Conservation (phyloP, 1,284 basidiomycete species). For the Afroboletus lepidellus region DNA sequence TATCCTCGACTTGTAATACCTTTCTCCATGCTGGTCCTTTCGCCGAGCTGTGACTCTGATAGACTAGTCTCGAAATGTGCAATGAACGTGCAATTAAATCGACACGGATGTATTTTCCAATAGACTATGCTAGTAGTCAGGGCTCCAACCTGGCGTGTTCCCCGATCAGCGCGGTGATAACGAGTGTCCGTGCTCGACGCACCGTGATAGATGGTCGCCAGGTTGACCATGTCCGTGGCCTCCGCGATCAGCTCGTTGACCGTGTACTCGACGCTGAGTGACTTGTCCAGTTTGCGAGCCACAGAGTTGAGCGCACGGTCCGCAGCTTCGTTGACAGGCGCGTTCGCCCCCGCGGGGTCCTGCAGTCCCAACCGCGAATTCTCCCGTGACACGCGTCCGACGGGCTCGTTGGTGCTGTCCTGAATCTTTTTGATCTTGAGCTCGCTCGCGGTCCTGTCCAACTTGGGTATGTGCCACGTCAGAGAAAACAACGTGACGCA, state of each 20-base stretch:
- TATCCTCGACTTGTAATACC: constrained; percentile 36
- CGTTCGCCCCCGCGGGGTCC: constrained; percentile 51
- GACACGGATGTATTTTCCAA: constrained; percentile 13
- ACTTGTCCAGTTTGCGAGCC: constrained; percentile 76
- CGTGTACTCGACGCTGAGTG: constrained; percentile 87
- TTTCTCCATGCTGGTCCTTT: constrained; percentile 19
- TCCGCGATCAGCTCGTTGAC: constrained; percentile 93
- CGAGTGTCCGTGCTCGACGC: constrained; percentile 21
- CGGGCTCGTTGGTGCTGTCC: constrained; percentile 31
- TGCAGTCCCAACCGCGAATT: constrained; percentile 40
- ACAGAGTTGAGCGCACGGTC: constrained; percentile 85
- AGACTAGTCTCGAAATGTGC: constrained; percentile 28
- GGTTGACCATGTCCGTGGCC: constrained; percentile 76
- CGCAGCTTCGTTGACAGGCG: constrained; percentile 79
- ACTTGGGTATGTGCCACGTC: neutral
- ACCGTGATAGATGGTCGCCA: constrained; percentile 81
- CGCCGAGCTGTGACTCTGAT: constrained; percentile 16
- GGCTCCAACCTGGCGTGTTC: constrained; percentile 36
- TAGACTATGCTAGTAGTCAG: constrained; percentile 31
- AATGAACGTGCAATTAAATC: constrained; percentile 15
- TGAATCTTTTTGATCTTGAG: constrained; percentile 66
- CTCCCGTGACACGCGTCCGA: constrained; percentile 18
- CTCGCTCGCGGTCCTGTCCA: constrained; percentile 68
- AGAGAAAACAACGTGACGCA: constrained; percentile 31
- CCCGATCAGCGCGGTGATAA: constrained; percentile 3